Percentiles rank a stretch among this genome's conserved stretches.
These are phyloP conservation scores for Teratosphaeria epicoccoides DNA, from an alignment of 2,329 filamentous ascomycete genomes.

Conservation along the genomic window DNA sequence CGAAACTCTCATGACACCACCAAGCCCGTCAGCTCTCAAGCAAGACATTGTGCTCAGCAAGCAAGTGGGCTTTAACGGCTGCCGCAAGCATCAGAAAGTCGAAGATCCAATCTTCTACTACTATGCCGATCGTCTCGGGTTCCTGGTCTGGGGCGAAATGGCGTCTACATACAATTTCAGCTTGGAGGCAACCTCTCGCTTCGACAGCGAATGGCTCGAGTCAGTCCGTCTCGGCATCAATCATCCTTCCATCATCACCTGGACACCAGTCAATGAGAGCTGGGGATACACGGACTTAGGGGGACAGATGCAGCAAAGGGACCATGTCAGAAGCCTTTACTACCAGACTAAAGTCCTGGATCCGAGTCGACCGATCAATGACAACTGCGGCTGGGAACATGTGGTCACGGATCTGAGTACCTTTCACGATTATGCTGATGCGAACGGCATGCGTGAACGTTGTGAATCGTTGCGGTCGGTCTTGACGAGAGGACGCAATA, in stretches of 20 bases:
- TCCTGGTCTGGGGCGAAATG: constrained; percentile 55
- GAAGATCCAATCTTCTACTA: constrained; percentile 52
- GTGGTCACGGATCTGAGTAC: constrained; percentile 54
- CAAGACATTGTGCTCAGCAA: constrained; percentile 47
- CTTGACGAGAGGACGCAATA: constrained; percentile 43
- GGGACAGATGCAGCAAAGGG: constrained; percentile 47
- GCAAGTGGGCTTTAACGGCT: constrained; percentile 54
- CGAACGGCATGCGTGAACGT: constrained; percentile 43
- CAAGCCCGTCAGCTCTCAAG: constrained; percentile 35
- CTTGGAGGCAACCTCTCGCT: constrained; percentile 46
- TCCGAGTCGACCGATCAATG: constrained; percentile 54
- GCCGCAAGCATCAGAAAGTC: constrained; percentile 55
- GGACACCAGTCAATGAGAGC: constrained; percentile 55
- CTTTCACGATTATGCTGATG: constrained; percentile 58
- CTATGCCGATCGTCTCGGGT: constrained; percentile 51
- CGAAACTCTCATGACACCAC: constrained; percentile 49
- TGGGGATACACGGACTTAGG: constrained; percentile 55
- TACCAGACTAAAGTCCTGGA: constrained; percentile 55
- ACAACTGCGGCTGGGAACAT: constrained; percentile 64
- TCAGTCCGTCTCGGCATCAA: constrained; percentile 55
- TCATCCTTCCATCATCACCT: constrained; percentile 52
- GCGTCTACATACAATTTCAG: constrained; percentile 55
- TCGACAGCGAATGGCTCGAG: constrained; percentile 55
- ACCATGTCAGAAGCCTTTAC: constrained; percentile 55
- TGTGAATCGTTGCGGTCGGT: constrained; percentile 46